These are phyloP conservation scores for Polytrichum commune DNA, from an alignment of 225 moss, liverwort and hornwort genomes.

Conservation along the genomic window DNA sequence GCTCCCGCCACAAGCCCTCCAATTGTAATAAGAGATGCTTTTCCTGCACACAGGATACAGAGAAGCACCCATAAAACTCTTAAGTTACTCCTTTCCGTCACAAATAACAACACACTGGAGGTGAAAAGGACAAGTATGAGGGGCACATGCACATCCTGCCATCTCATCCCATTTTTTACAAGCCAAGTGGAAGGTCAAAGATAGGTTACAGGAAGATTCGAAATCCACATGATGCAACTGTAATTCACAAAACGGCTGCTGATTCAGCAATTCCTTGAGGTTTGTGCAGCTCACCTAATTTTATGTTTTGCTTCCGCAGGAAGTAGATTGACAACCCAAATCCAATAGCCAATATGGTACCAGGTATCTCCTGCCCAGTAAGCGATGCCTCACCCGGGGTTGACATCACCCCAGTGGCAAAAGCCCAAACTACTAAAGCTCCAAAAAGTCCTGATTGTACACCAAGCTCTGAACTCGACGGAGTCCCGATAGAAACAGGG, in stretches of 20 bases:
- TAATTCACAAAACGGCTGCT: too few relatives aligned
- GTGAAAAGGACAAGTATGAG: background rate
- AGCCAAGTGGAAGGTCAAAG: too few relatives aligned
- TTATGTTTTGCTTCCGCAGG: constrained; percentile 77
- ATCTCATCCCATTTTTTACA: too few relatives aligned
- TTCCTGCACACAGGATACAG: constrained; percentile 44
- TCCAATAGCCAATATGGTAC: constrained; percentile 79
- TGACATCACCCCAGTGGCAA: constrained; percentile 60
- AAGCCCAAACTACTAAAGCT: constrained; percentile 62
- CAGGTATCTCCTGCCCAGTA: constrained; percentile 75
- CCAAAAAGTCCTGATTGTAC: constrained; percentile 70
- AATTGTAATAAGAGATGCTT: constrained; percentile 65
- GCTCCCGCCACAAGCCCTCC: constrained; percentile 80
- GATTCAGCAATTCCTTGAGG: background rate
- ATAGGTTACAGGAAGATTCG: too few relatives aligned
- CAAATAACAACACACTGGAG: background rate
- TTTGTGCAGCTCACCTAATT: constrained; percentile 56
- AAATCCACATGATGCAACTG: too few relatives aligned
- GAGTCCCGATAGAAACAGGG: constrained; percentile 61
- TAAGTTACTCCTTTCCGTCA: background rate
- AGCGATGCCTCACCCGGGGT: constrained; percentile 44
- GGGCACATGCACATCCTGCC: background rate
- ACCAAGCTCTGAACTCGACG: constrained; percentile 52
- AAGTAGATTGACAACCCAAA: constrained; percentile 77
- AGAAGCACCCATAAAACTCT: background rate